Conservation (phyloP, 805 yeast species). For the Metschnikowia koreensis region DNA sequence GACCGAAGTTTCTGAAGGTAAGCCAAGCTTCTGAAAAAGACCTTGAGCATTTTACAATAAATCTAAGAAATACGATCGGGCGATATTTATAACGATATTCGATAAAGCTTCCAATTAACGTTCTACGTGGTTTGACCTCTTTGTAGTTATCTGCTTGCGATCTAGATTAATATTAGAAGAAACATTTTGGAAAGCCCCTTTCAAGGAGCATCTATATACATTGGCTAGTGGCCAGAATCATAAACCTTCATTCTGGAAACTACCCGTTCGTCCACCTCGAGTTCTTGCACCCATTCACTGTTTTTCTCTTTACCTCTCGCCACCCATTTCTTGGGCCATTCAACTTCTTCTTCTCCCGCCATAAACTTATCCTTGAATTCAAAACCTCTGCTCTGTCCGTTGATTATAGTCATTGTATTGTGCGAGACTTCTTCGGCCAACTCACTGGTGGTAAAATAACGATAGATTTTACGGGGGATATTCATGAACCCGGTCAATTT, state of each 20-base stretch:
- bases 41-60: too few relatives aligned
- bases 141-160: too few relatives aligned
- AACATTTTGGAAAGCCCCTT: too few relatives aligned
- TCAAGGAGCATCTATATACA: neutral
- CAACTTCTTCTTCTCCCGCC: slow-evolving; percentile 23
- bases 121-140: too few relatives aligned
- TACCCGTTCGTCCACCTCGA: slow-evolving; percentile 69
- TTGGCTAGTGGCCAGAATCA: slow-evolving; percentile 17
- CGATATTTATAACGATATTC: too few relatives aligned
- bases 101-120: too few relatives aligned
- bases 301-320: slow-evolving; percentile 65
- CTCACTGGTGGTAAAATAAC: slow-evolving; percentile 74
- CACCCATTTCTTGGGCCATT: slow-evolving; percentile 59
- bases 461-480: slow-evolving; percentile 70
- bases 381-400: slow-evolving; percentile 56
- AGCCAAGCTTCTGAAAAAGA: too few relatives aligned
- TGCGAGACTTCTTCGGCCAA: slow-evolving; percentile 65
- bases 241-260: slow-evolving; percentile 50
- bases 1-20: too few relatives aligned
- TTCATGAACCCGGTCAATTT: slow-evolving; percentile 75
- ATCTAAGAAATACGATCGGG: too few relatives aligned
- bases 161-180: too few relatives aligned
- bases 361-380: slow-evolving; percentile 39
- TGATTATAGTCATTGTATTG: slow-evolving; percentile 51
- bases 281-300: slow-evolving; percentile 86